Evolutionary conservation across 257 asterid species (phyloP), one percentile per base, ranked within the genome.

Genomic region (Rauvolfia tetraphylla): DNA sequence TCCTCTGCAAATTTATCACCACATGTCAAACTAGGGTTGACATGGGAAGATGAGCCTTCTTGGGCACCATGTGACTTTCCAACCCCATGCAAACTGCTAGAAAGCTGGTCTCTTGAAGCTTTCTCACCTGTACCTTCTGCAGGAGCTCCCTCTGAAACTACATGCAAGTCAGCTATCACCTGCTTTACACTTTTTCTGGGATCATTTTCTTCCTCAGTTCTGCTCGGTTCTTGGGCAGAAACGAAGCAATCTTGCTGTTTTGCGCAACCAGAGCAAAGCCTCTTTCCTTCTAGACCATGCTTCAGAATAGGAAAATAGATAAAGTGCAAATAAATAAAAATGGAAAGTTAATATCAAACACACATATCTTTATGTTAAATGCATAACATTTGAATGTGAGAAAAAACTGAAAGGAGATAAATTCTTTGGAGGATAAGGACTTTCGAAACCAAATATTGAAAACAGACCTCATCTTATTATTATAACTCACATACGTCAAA

Each of bases 1-100:
- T 33, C 58, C 80, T 72, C 68, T 42, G 74, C 65, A 82, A 77
- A 67, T 58, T 76, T 86, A 48, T 76, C 76, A 67, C 77, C 87
- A 81, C 66, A 15, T 80, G 46, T 79, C 22, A 69, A 71, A 44
- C 81, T 72, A 57, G 71, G 72, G 23, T 78, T 78, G 54, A 75
- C 48, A 48, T 44, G 62, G 15, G 77, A 75, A 75, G 44, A 68
- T 53, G 72, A 66, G 42, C 78, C 58, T 54, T 61, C 75, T 42
- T 61, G 81, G 73, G 22, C 56, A 69, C 46, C 59, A 63, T 42
- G 49, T 7, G 66, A 7, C 51, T 79, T 70, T 75, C 59, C 85
- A 58, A 80, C 84, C 78, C 61, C 53, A 13, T 54, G 34, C 42
- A n/a, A 38, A 56, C 27, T 5, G 22, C 14, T 42, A 68, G 18